Conservation (phyloP, 495 filamentous ascomycete species). For the Neurospora sp. region DNA sequence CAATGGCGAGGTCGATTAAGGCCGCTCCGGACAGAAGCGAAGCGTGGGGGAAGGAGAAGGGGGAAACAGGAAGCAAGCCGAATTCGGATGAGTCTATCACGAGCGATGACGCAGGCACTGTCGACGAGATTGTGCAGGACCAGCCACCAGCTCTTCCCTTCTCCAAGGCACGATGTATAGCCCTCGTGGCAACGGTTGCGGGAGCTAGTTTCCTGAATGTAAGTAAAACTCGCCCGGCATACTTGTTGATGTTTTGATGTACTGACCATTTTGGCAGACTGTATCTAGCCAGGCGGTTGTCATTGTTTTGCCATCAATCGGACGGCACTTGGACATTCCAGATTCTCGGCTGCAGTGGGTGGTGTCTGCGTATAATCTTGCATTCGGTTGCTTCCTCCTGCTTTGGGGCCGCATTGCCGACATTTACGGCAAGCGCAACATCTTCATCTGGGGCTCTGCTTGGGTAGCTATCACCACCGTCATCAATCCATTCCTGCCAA, state of each 20-base stretch:
- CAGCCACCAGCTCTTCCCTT: conserved; percentile 24
- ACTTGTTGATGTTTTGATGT: background rate
- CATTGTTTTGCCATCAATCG: conserved; percentile 52
- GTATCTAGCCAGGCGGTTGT: conserved; percentile 49
- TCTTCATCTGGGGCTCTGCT: conserved; percentile 58
- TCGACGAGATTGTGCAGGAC: background rate
- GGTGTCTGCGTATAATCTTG: conserved; percentile 50
- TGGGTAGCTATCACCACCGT: conserved; percentile 53
- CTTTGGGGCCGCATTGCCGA: conserved; percentile 66
- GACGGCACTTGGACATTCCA: conserved; percentile 42
- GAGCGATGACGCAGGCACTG: background rate
- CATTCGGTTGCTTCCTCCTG: conserved; percentile 61
- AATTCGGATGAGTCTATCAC: background rate
- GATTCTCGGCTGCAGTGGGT: conserved; percentile 51
- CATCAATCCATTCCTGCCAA: conserved; percentile 52
- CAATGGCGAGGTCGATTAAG: background rate
- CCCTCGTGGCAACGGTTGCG: conserved; percentile 37
- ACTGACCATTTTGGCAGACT: conserved; percentile 27
- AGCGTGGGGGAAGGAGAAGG: background rate
- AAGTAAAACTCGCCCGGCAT: conserved; percentile 5
- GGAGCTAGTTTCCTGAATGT: conserved; percentile 48
- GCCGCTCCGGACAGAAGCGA: background rate
- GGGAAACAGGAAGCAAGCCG: background rate
- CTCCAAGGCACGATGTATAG: conserved; percentile 37
- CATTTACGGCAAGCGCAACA: conserved; percentile 58